Conservation (phyloP, 2,329 filamentous ascomycete species). For the Mariannaea sp. region DNA sequence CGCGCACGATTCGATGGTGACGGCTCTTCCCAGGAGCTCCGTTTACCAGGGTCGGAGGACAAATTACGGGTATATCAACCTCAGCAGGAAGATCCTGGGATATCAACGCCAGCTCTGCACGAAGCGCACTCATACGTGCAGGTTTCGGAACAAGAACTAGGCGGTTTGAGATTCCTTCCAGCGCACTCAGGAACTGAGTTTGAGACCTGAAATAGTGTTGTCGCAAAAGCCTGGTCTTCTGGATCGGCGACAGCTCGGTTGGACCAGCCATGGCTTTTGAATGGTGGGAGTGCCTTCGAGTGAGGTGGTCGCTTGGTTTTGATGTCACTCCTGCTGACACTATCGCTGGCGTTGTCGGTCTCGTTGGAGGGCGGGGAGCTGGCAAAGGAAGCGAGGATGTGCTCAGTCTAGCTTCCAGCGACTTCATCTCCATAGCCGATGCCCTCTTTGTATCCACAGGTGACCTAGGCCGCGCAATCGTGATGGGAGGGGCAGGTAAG, state of each 20-base stretch:
- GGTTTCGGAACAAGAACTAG: conserved; percentile 81
- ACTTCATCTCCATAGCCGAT: conserved; percentile 57
- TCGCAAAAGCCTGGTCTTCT: conserved; percentile 73
- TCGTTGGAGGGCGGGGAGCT: conserved; percentile 56
- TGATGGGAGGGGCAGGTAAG: conserved; percentile 29
- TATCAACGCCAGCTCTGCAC: conserved; percentile 80
- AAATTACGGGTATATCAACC: conserved; percentile 82
- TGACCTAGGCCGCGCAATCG: conserved; percentile 37
- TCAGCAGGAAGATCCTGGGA: conserved; percentile 82
- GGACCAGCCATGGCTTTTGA: conserved; percentile 61
- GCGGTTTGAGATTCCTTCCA: conserved; percentile 85
- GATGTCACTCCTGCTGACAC: conserved; percentile 57
- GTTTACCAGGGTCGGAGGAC: conserved; percentile 73
- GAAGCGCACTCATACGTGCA: conserved; percentile 77
- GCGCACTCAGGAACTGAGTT: conserved; percentile 78
- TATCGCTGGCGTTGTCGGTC: conserved; percentile 62
- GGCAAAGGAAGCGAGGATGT: conserved; percentile 71
- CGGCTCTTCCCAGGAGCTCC: conserved; percentile 75
- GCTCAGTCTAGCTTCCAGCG: conserved; percentile 66
- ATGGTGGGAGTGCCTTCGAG: conserved; percentile 65
- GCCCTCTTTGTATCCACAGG: conserved; percentile 49
- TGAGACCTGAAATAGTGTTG: conserved; percentile 85
- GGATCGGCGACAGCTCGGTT: conserved; percentile 64
- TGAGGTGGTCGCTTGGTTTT: conserved; percentile 54
- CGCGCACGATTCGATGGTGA: conserved; percentile 80